Evolutionary conservation across 345 rosid genomes (phyloP), one percentile per base, ranked within the genome.

Genomic region (Excoecaria agallocha): DNA sequence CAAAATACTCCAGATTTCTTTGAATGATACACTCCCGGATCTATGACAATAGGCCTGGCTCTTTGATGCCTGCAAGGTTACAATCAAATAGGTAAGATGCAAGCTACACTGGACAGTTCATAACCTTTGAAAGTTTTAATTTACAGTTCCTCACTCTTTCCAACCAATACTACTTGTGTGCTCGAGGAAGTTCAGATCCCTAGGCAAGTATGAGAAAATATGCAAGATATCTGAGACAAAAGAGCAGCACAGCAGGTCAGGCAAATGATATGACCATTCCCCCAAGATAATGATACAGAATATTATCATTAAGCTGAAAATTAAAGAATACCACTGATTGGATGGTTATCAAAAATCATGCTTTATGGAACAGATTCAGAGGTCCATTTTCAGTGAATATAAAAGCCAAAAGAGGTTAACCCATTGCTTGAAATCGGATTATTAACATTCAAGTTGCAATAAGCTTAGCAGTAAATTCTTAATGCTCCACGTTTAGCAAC

Each of bases 131-230:
- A 73, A 66, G 25, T 49, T 22, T 66, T 45, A 66, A 45, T 46
- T 24, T 49, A 10, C n/a, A 25, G 68, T 73, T 58, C 78, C 93
- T 94, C 82, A 94, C 99, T 94, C 99, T 94, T 94, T 92, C 93
- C 93, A 94, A 24, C 94, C 96, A 66, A 94, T 84, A 67, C 83
- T 80, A 78, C 98, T 89, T n/a, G 94, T 87, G 84, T 94, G 98
- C 90, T 92, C 99, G 3, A 94, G 81, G 85, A 94, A 94, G 78
- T 94, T 92, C 67, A 94, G 82, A 84, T 92, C 92, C 83, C 91
- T 88, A 1, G 99, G 97, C 87, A 94, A 86, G 86, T 85, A 91
- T 3, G 99, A 91, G 82, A 94, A 92, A 24, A 94, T 85, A 71
- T 94, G 95, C 85, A 94, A 73, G 25, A 94, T 86, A 91, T 94